Base-by-base conservation (phyloP, 2,329 filamentous ascomycete species). In the Fusarium sp. region DNA sequence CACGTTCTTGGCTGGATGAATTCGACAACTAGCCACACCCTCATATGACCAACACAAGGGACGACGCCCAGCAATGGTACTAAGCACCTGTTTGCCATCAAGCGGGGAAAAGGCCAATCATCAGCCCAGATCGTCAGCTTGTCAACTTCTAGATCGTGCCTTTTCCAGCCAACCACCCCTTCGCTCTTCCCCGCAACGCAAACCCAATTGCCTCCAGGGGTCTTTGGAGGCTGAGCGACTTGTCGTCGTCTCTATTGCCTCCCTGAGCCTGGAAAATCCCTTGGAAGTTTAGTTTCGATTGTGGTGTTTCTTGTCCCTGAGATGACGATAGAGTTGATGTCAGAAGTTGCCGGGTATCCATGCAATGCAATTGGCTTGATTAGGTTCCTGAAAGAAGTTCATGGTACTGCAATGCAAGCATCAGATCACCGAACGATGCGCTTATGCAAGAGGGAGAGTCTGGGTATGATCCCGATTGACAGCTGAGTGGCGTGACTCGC, bases 121-220 rank as follows among this genome's bases (percentile, higher is more conserved):
- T 64, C 54, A 47, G 62, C 44, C 47, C n/a, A 47, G 65, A 72
- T 61, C 27, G 53, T 48, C 34, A 38, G 49, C 53, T 67, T 59
- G 52, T 34, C 62, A 60, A 55, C 47, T 56, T 65, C 55, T 58
- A 51, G 47, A 59, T 54, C 55, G 53, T 45, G 51, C 47, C 57
- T 58, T 41, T 40, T 18, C 34, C 46, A 64, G 41, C 48, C 55
- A 52, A 45, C 34, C 48, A 34, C 57, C 27, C 34, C 29, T 49
- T 61, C 48, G 62, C 43, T 48, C 41, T 44, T 62, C 53, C 49
- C 59, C 57, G 44, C 49, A 63, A 69, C 30, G 40, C 24, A 71
- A 73, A 74, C 58, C 59, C 49, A 65, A 54, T 62, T 58, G 71
- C 73, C 73, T 38, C 27, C 52, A 62, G 55, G 69, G 67, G 67